Evolutionary conservation across 192 early-diverging fungal genomes (phyloP).

Genomic region (Dissophora ornata): DNA sequence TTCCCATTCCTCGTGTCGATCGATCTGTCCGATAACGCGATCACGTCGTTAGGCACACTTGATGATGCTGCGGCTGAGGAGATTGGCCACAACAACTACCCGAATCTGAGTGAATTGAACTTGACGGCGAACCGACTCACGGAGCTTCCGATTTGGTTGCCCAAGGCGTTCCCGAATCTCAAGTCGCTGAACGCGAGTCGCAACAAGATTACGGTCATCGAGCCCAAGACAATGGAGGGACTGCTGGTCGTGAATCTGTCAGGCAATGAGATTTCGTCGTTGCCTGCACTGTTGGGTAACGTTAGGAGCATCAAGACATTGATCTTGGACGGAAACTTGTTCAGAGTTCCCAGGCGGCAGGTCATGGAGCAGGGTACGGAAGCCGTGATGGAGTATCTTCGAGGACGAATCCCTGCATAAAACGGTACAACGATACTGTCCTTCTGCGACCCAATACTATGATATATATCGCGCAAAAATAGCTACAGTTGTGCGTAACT

Average conservation of each 20-base stretch:
- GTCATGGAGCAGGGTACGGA: slow-evolving; percentile 64
- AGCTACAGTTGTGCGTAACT: too few relatives aligned
- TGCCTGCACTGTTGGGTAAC: slow-evolving; percentile 65
- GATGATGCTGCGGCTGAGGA: slow-evolving; percentile 1
- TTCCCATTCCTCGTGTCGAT: slow-evolving; percentile 56
- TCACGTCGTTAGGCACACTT: slow-evolving; percentile 27
- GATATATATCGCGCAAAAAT: too few relatives aligned
- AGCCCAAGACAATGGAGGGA: slow-evolving; percentile 55
- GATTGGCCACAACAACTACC: slow-evolving; percentile 49
- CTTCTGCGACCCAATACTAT: too few relatives aligned
- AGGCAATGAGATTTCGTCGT: slow-evolving; percentile 62
- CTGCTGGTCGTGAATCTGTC: slow-evolving; percentile 61
- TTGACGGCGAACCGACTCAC: slow-evolving; percentile 51
- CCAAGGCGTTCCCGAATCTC: slow-evolving; percentile 58
- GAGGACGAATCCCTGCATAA: slow-evolving; percentile 54
- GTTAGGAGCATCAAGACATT: slow-evolving; percentile 58
- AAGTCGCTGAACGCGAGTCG: slow-evolving; percentile 50
- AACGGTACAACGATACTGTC: too few relatives aligned
- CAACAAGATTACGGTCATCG: slow-evolving; percentile 57
- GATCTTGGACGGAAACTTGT: slow-evolving; percentile 63
- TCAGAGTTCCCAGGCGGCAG: slow-evolving; percentile 63
- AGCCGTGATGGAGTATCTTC: slow-evolving; percentile 67
- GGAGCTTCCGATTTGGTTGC: slow-evolving; percentile 51
- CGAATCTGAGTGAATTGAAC: slow-evolving; percentile 58
- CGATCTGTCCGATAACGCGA: slow-evolving; percentile 59